phyloP scores from a whole-genome alignment of 495 filamentous ascomycete genomes.

The Pyronema domesticum region DNA sequence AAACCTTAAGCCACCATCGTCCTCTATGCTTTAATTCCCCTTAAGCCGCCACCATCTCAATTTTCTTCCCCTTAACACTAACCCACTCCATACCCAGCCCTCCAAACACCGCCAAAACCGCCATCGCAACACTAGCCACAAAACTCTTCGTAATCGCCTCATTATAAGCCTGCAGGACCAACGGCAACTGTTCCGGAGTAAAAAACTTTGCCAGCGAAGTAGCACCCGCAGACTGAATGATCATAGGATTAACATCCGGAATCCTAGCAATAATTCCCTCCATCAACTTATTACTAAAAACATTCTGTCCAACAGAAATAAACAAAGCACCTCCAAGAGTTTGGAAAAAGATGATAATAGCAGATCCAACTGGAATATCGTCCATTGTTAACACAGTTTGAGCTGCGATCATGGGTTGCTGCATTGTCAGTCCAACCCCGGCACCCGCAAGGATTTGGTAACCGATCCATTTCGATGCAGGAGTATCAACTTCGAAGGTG shows the following conservation, averaged over 20 bases:
- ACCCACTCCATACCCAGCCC: conserved; percentile 52
- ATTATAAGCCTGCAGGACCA: conserved; percentile 53
- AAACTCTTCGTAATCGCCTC: conserved; percentile 48
- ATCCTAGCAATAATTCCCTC: conserved; percentile 29
- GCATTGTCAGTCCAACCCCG: conserved; percentile 50
- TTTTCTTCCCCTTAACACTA: conserved; percentile 68
- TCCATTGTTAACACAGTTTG: conserved; percentile 44
- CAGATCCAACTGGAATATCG: conserved; percentile 51
- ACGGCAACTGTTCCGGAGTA: conserved; percentile 29
- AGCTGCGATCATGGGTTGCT: conserved; percentile 49
- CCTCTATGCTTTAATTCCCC: too few species aligned
- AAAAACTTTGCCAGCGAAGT: conserved; percentile 42
- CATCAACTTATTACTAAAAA: conserved; percentile 57
- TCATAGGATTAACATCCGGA: conserved; percentile 33
- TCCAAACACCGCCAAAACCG: conserved; percentile 42
- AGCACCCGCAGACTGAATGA: conserved; percentile 45
- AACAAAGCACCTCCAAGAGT: conserved; percentile 57
- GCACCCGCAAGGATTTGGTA: conserved; percentile 49
- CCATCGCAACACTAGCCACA: conserved; percentile 48
- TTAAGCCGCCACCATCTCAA: conserved; percentile 30
- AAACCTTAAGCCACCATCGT: too few species aligned
- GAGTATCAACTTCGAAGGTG: conserved; percentile 40
- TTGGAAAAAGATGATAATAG: conserved; percentile 51
- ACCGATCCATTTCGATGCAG: conserved; percentile 51
- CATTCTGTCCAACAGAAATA: conserved; percentile 48